Evolutionary conservation across 106 monocot species (phyloP).

Genomic region (Dactylorhiza incarnata): DNA sequence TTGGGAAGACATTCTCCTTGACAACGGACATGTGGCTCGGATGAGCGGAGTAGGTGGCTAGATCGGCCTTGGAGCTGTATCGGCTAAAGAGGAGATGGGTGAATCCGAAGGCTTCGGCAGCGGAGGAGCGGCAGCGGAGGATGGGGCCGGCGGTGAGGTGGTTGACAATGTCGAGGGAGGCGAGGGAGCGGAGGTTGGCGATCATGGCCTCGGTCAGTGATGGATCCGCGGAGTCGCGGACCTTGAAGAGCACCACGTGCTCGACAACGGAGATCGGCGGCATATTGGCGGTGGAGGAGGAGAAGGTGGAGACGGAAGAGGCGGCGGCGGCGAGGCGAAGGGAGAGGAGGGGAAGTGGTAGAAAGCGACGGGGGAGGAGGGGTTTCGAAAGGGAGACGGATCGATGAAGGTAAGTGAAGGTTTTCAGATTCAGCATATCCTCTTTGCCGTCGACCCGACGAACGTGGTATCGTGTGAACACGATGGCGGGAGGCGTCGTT

Average conservation of each 20-base stretch:
- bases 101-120: conserved; percentile 38
- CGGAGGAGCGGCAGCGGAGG: conserved; percentile 57
- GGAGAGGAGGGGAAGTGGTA: neutral
- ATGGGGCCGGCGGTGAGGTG: conserved; percentile 61
- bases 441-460: neutral
- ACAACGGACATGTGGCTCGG: conserved; percentile 62
- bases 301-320: conserved; percentile 13
- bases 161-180: conserved; percentile 47
- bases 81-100: conserved; percentile 84
- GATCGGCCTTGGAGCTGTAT: conserved; percentile 58
- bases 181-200: conserved; percentile 51
- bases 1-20: conserved; percentile 45
- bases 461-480: too few species aligned
- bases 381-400: conserved; percentile 1
- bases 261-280: conserved; percentile 36
- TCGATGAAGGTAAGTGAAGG: conserved; percentile 17
- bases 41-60: conserved; percentile 58
- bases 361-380: conserved; percentile 2
- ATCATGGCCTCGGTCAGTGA: conserved; percentile 53
- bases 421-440: conserved; percentile 37
- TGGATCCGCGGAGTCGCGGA: conserved; percentile 36
- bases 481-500: too few species aligned
- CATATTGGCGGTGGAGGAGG: conserved; percentile 11
- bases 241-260: conserved; percentile 89
- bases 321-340: neutral